These are phyloP conservation scores for Rhodotorula sp. DNA, from an alignment of 1,284 basidiomycete genomes.

Conservation along the genomic window DNA sequence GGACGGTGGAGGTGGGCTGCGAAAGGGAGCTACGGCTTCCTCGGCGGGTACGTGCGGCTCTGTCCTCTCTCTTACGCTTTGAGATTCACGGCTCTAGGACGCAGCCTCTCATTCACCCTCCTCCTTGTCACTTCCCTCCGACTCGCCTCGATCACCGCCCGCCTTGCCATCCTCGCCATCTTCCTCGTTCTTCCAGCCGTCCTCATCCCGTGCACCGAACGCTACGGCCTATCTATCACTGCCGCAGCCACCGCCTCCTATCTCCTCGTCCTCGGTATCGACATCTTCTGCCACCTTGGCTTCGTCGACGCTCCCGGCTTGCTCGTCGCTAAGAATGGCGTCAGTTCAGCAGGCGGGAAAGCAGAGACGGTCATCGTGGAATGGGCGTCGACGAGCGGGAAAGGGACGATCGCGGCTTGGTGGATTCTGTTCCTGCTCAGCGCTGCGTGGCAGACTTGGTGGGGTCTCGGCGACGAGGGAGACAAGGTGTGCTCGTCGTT, in stretches of 20 bases:
- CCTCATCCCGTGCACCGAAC: neutral
- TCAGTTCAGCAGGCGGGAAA: conserved; percentile 55
- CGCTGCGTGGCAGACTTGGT: conserved; percentile 41
- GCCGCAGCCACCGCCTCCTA: conserved; percentile 8
- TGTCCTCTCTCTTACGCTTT: neutral
- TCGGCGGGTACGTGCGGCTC: conserved; percentile 5
- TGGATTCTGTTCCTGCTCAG: conserved; percentile 6
- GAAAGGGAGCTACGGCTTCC: neutral
- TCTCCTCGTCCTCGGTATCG: conserved; percentile 50
- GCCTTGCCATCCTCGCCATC: conserved; percentile 13
- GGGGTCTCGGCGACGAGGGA: conserved; percentile 37
- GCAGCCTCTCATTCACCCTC: conserved; percentile 17
- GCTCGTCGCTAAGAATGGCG: conserved; percentile 63
- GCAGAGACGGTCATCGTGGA: conserved; percentile 44
- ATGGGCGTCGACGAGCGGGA: neutral
- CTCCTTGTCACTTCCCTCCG: conserved; percentile 18
- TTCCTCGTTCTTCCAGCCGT: neutral
- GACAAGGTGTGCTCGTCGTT: conserved; percentile 40
- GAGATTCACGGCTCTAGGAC: neutral
- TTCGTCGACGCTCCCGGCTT: conserved; percentile 55
- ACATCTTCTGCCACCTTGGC: conserved; percentile 57
- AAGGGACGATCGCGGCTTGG: conserved; percentile 33
- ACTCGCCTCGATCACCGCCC: conserved; percentile 1
- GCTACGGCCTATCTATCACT: conserved; percentile 2
- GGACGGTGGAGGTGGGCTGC: conserved; percentile 13